Evolutionary conservation across 2,329 filamentous ascomycete species (phyloP).

Genomic region (Phialemoniopsis sp.): DNA sequence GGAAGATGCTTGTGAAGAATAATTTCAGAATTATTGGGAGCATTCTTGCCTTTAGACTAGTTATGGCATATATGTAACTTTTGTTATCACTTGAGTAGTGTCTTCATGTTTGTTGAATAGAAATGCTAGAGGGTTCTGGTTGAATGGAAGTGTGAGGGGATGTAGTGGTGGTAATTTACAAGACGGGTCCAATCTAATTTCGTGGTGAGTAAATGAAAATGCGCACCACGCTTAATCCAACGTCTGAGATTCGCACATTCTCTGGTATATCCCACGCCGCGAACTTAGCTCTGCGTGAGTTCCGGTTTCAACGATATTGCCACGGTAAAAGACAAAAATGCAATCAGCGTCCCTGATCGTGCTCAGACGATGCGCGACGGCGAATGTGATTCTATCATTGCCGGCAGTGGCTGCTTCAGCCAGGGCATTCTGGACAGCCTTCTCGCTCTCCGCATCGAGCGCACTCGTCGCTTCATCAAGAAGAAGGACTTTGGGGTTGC

Average conservation of each 20-base stretch:
- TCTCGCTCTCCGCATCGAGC: slow-evolving; percentile 49
- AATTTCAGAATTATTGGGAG: too few relatives aligned
- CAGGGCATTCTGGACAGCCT: slow-evolving; percentile 44
- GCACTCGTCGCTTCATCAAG: slow-evolving; percentile 53
- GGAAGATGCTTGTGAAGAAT: too few relatives aligned
- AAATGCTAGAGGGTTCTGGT: too few relatives aligned
- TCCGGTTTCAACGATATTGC: neutral
- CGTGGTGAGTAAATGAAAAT: too few relatives aligned
- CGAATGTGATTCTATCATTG: neutral
- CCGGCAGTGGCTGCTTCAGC: slow-evolving; percentile 21
- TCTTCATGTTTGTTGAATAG: too few relatives aligned
- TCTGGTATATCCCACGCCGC: neutral
- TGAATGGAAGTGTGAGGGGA: too few relatives aligned
- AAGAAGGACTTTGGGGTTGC: slow-evolving; percentile 51
- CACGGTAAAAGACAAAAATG: neutral
- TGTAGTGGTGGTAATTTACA: too few relatives aligned
- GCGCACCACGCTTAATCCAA: too few relatives aligned
- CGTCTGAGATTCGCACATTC: neutral
- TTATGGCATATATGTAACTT: too few relatives aligned
- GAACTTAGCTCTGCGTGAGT: neutral
- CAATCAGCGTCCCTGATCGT: neutral
- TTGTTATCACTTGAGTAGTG: too few relatives aligned
- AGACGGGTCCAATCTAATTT: too few relatives aligned
- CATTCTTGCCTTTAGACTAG: too few relatives aligned
- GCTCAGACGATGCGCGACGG: neutral